Base-by-base conservation (phyloP, 2,329 filamentous ascomycete genomes). In the Lecanicillium sp. region DNA sequence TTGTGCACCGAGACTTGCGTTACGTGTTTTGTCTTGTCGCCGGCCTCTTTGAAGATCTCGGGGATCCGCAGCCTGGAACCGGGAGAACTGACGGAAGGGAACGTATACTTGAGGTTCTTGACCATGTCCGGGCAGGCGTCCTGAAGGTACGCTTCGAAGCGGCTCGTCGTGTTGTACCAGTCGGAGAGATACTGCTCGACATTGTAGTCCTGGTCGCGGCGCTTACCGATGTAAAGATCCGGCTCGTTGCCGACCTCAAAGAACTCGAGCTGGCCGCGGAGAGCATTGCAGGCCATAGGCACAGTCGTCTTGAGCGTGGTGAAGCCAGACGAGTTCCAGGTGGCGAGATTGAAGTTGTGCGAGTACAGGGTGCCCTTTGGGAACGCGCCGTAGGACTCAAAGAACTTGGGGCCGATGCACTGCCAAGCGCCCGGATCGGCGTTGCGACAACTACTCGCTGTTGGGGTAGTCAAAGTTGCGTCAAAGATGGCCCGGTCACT, bases 31-130 rank as follows among this genome's bases (percentile, higher is more conserved):
- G 26, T 53, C 51, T 23, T 36, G 43, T 52, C 19, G 62, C 67
- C 44, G 62, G 54, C 48, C 4, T 40, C 37, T 35, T 63, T 66
- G 54, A 55, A 58, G 30, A 69, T 56, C 32, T 55, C 50, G 59
- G 55, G 40, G 23, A 51, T 42, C 7, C 48, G 44, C n/a, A 55
- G 46, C 26, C 17, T 44, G 5, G 53, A 45, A 10, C 53, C 51
- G 1, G 54, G 51, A 3, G 54, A 56, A 44, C 49, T 52, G 37
- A 56, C 30, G 11, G 54, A 56, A 3, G 54, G 54, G 23, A 48
- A 49, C 23, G 54, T 54, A 43, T 56, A 56, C 30, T 48, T 49
- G 48, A 55, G 23, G 15, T 26, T 39, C 11, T 35, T 9, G 10
- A 29, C 35, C 46, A 56, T 30, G 19, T 55, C 51, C 8, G 54